Base-by-base conservation (phyloP, 169 alveolate species). In the Theileria orientalis region DNA sequence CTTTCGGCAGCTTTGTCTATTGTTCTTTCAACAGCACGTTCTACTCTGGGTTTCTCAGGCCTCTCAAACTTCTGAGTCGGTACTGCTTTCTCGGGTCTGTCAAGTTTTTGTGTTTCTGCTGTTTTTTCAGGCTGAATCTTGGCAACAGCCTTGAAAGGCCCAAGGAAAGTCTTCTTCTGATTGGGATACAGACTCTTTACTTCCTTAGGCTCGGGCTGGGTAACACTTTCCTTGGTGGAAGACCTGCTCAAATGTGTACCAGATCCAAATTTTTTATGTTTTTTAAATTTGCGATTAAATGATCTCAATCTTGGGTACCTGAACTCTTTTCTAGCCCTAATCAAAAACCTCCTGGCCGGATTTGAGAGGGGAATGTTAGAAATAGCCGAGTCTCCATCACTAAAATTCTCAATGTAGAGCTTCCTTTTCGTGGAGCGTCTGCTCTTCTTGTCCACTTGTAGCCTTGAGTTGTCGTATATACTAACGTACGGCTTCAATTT, bases 351-450 rank as follows among this genome's bases (percentile, higher is more conserved):
- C 54, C 86, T 2, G 41, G 86, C n/a, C 13, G 61, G 68, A 59
- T 68, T 77, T 30, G 61, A 67, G 0, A 77, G 68, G n/a, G 86
- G 86, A n/a, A 77, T 77, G 25, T 52, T 44, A 13, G 71, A 47
- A 7, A 60, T 25, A 35, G 3, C 54, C 27, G 82, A 68, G 2
- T 57, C 52, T 21, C 82, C 86, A 13, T 77, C 86, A 49, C 23
- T 51, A 46, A 77, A 77, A 41, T 51, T 71, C 40, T 77, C 69
- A 56, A 77, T 52, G 69, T 59, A 57, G 16, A 64, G 74, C 25
- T 29, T 57, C n/a, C 78, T 16, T 19, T 41, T 19, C 6, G 25
- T 7, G 3, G 23, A 11, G 16, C 29, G 56, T 16, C 9, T 42
- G 0, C 14, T 5, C 42, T 9, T 29, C 42, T 57, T 9, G 16